These are phyloP conservation scores for Sisymbrium irio DNA, from an alignment of 345 rosid genomes.

Conservation along the genomic window DNA sequence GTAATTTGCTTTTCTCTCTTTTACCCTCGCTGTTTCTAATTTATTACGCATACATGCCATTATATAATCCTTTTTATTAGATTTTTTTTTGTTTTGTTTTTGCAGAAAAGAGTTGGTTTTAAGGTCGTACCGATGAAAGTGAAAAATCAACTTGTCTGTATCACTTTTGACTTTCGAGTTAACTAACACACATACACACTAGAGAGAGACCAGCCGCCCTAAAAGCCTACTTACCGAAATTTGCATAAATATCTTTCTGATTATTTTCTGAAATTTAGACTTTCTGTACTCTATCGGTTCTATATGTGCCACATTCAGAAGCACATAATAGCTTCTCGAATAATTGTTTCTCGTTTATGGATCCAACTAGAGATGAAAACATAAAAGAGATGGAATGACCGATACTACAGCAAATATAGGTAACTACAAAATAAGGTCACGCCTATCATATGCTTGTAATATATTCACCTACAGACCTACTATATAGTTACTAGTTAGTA, in stretches of 20 bases:
- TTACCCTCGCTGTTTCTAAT: background rate
- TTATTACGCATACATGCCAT: constrained; percentile 12
- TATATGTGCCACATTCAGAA: background rate
- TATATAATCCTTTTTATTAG: background rate
- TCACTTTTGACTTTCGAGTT: background rate
- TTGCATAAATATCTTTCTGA: background rate
- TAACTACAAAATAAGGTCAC: background rate
- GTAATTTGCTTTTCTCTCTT: background rate
- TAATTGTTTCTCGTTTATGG: background rate
- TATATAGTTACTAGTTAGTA: too few relatives aligned
- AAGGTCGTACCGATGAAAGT: constrained; percentile 30
- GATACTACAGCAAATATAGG: background rate
- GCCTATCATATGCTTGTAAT: background rate
- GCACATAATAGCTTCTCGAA: background rate
- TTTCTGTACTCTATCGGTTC: background rate
- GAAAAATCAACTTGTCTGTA: constrained; percentile 7
- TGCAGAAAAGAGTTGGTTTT: constrained; percentile 30
- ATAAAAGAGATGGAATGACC: background rate
- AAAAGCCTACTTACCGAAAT: constrained; percentile 4
- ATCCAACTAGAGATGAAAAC: background rate
- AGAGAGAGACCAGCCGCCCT: background rate
- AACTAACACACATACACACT: background rate
- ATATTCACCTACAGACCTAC: background rate
- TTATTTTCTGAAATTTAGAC: background rate
- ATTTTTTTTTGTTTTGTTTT: background rate